Base-by-base conservation (phyloP, 345 rosid genomes). In the Populus ilicifolia region DNA sequence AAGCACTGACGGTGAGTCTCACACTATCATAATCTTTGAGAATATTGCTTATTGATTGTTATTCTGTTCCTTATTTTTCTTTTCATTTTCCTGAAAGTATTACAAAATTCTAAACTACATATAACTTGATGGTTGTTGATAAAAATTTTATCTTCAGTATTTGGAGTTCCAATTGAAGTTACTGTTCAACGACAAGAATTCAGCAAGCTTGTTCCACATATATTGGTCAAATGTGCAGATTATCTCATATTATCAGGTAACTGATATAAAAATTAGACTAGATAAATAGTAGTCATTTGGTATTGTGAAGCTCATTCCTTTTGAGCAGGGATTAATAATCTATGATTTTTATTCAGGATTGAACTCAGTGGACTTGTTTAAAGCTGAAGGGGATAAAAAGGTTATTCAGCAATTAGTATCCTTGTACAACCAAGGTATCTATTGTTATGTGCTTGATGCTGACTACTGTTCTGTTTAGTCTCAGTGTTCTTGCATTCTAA, bases 131-230 rank as follows among this genome's bases (percentile, higher is more conserved):
- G n/a, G 56, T 70, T 56, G 36, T 50, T 73, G 63, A 17, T 46
- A 33, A 21, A 21, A 72, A 20, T 70, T 5, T 56, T 75, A 63
- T 75, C 71, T 70, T 72, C 83, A 94, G 98, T 91, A 61, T 93
- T 94, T 89, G 99, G 99, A 83, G 94, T 90, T 84, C 94, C 97
- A 6, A 83, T 94, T 77, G 93, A 94, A 77, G 74, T 87, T 73
- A 88, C 87, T 39, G 96, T 94, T 67, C 95, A 93, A 76, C 84
- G 93, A 12, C 97, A 93, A 74, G 89, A 89, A 67, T 83, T 88
- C 50, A 87, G 86, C 89, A 80, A 84, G 76, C 89, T 92, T 38
- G 75, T 94, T 80, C 99, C 99, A 5, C 76, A 78, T 62, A 83
- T 94, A 80, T 78, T 94, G 83, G 84, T 85, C 52, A 91, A 83